These are phyloP conservation scores for Metschnikowia dekortorum DNA, from an alignment of 805 yeast genomes.

Conservation along the genomic window DNA sequence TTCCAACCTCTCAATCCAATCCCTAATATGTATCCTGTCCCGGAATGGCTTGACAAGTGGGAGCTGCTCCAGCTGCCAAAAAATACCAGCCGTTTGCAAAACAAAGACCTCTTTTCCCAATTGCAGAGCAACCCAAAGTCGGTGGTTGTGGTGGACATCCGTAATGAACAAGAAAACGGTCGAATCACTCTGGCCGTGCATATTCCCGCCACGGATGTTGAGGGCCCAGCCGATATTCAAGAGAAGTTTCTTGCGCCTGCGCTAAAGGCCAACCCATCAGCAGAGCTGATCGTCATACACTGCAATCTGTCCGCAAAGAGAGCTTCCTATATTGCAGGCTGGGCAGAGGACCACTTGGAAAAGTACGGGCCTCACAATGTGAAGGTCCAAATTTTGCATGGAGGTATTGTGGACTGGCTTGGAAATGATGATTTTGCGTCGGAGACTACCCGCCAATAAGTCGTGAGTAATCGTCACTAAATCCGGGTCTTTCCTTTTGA, in stretches of 20 bases:
- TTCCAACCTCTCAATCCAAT: not conserved
- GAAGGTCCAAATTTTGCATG: constrained; percentile 19
- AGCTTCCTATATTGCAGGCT: constrained; percentile 20
- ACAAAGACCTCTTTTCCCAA: constrained; percentile 14
- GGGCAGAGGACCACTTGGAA: constrained; percentile 19
- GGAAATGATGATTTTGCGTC: constrained; percentile 9
- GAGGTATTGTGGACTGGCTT: constrained; percentile 23
- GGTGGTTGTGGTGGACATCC: constrained; percentile 18
- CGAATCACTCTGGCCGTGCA: constrained; percentile 15
- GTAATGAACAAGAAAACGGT: constrained; percentile 17
- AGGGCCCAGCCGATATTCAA: constrained; percentile 15
- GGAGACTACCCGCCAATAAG: constrained; percentile 7
- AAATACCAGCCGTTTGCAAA: constrained; percentile 10
- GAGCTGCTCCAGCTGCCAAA: constrained; percentile 7
- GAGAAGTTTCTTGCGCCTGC: constrained; percentile 13
- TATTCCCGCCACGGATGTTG: constrained; percentile 19
- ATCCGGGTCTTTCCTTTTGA: no score
- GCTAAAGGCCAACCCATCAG: constrained; percentile 8
- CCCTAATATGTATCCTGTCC: constrained; percentile 8
- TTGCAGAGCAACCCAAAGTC: constrained; percentile 10
- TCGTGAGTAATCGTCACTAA: not conserved
- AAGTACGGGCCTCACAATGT: constrained; percentile 12
- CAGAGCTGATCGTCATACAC: constrained; percentile 16
- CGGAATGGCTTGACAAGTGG: constrained; percentile 14
- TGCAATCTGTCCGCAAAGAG: constrained; percentile 21